Evolutionary conservation across 768 basidiomycete species (phyloP), one percentile per base, ranked within the genome.

Genomic region (Phylloporus sp.): DNA sequence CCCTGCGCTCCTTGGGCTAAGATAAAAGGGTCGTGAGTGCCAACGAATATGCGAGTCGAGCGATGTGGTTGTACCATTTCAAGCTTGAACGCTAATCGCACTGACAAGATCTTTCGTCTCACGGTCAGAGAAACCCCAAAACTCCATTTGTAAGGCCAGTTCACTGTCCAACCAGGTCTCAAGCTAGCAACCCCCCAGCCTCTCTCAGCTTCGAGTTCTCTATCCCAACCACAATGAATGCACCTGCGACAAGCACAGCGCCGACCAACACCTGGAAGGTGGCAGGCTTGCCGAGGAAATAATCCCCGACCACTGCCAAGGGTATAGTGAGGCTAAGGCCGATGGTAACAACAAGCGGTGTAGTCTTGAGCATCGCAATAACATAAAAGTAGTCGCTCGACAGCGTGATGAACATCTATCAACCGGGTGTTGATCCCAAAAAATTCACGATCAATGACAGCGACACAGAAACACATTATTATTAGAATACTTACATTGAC

Each of bases 271-370:
- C 86, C 63, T 85, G 77, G 9, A 68, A 60, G 20, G 78, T 72
- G 20, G 82, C 75, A 27, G 84, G 75, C 35, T 76, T 80, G 20
- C 80, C 75, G 3, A 91, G 73, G 50, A 86, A 65, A 53, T 82
- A 73, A 60, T 97, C 94, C 13, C 94, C 94, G 9, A 88, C 45
- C 44, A 97, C 84, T 6, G 97, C 92, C 46, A 95, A 74, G 5
- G 94, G 95, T 66, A 97, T 97, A 1, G 97, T 97, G 13, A 98
- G 78, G 50, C 88, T 91, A 9, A 98, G 77, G 24, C 95, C 95
- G 49, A 97, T 76, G 1, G 95, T 98, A 16, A 89, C 95, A 18
- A 97, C 91, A 12, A 95, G 73, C 1, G 95, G 95, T 2, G 94
- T 94, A 7, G 95, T 99, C 73, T 95, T 95, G 56, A 99, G 81